phyloP scores from a whole-genome alignment of 2,329 filamentous ascomycete species.

The Blumeria hordei region DNA sequence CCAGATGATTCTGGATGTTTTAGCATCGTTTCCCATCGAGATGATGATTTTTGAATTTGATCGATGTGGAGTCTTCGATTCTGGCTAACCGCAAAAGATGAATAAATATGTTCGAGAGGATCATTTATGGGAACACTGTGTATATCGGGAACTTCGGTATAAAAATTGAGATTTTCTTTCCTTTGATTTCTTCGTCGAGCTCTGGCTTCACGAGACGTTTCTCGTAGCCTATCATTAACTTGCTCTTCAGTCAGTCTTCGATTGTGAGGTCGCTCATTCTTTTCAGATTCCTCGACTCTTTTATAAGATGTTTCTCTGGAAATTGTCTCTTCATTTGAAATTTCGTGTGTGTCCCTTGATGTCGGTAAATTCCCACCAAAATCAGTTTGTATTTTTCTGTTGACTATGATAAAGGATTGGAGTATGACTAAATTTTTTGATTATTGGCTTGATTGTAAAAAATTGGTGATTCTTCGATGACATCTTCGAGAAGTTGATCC shows the following conservation, averaged over 20 bases:
- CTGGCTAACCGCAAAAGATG: not conserved
- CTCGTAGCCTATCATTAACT: not conserved
- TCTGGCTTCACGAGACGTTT: not conserved
- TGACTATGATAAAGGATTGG: not conserved
- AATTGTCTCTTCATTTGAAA: not conserved
- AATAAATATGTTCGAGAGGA: not conserved
- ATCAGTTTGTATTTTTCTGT: not conserved
- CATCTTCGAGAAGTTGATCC: not conserved
- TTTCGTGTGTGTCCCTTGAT: not conserved
- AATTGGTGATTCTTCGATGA: not conserved
- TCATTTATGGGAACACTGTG: not conserved
- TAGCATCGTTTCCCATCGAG: not conserved
- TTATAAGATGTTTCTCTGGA: not conserved
- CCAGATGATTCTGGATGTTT: too few relatives aligned
- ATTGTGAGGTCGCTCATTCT: too few relatives aligned
- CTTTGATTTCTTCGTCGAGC: not conserved
- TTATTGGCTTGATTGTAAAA: not conserved
- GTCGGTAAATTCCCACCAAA: too few relatives aligned
- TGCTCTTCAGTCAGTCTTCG: not conserved
- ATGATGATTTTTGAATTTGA: not conserved
- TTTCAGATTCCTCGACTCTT: too few relatives aligned
- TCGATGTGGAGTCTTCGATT: not conserved
- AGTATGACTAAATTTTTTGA: not conserved
- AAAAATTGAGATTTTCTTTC: too few relatives aligned
- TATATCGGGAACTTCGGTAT: not conserved